Percentiles rank a stretch among this genome's conserved stretches.
phyloP scores from a whole-genome alignment of 805 yeast species.

The Saturnispora gosingensis region DNA sequence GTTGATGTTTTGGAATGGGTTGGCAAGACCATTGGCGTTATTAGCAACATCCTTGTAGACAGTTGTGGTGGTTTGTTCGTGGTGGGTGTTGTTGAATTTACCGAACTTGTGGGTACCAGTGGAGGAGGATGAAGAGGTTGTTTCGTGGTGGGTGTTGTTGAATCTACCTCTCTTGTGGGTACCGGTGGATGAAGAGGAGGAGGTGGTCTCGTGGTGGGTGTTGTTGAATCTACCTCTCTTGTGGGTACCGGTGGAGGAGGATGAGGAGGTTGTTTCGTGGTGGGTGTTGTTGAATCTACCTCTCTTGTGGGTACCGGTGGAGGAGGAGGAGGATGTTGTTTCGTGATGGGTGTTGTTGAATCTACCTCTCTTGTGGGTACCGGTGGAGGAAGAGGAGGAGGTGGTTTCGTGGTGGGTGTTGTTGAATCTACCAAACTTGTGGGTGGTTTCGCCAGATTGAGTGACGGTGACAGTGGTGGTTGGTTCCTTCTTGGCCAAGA shows the following conservation, averaged over 20 bases:
- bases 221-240: constrained; percentile 42
- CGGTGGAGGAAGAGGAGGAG: constrained; percentile 19
- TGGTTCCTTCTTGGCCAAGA: constrained; percentile 16
- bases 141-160: constrained; percentile 37
- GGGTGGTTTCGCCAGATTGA: constrained; percentile 34
- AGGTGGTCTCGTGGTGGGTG: constrained; percentile 27
- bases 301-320: constrained; percentile 42
- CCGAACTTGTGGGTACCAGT: constrained; percentile 49
- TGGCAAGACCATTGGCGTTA: constrained; percentile 15
- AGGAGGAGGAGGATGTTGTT: constrained; percentile 23
- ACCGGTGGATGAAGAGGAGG: constrained; percentile 29
- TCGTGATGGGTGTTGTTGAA: constrained; percentile 45
- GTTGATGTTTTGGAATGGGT: constrained; percentile 14
- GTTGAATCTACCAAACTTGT: constrained; percentile 48
- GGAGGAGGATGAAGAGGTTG: constrained; percentile 30
- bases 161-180: constrained; percentile 51
- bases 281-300: constrained; percentile 47
- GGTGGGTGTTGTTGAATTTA: constrained; percentile 40
- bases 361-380: constrained; percentile 39
- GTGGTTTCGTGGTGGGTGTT: constrained; percentile 25
- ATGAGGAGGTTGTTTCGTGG: constrained; percentile 21
- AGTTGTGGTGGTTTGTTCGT: constrained; percentile 31
- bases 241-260: constrained; percentile 34
- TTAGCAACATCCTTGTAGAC: constrained; percentile 14
- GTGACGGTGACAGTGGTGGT: constrained; percentile 28